These are phyloP conservation scores for Skeletonema grethae DNA, from an alignment of 108 stramenopile species.

Conservation along the genomic window DNA sequence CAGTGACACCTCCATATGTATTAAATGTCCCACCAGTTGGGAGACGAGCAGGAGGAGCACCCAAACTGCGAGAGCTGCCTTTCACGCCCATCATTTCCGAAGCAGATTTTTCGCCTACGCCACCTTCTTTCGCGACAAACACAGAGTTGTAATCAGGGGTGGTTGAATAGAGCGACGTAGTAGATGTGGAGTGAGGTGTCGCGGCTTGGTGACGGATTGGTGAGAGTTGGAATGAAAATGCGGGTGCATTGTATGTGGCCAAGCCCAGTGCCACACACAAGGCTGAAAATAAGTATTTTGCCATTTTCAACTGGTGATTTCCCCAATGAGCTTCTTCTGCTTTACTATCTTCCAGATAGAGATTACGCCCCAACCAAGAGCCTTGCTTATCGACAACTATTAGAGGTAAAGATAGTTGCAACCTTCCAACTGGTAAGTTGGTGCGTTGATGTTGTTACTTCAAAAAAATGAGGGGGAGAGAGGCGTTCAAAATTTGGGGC, in stretches of 20 bases:
- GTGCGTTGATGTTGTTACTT: background rate
- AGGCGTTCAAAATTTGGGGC: background rate
- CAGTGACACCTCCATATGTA: slow-evolving; percentile 87
- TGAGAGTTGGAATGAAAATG: slow-evolving; percentile 1
- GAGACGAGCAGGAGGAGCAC: slow-evolving; percentile 75
- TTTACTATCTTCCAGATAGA: background rate
- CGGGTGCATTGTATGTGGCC: background rate
- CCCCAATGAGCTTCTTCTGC: background rate
- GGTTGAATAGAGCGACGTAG: background rate
- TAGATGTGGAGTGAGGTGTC: background rate
- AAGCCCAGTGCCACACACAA: slow-evolving; percentile 6
- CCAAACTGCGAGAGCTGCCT: slow-evolving; percentile 61
- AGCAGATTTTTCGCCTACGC: slow-evolving; percentile 61
- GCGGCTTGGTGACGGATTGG: background rate
- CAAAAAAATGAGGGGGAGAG: background rate
- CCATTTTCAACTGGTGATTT: background rate
- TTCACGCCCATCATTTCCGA: slow-evolving; percentile 59
- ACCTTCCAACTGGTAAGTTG: background rate
- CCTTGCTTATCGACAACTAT: background rate
- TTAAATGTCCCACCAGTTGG: slow-evolving; percentile 77
- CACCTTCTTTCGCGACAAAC: slow-evolving; percentile 57
- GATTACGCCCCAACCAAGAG: background rate
- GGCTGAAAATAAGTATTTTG: slow-evolving; percentile 1
- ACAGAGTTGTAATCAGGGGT: slow-evolving; percentile 50
- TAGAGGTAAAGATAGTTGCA: background rate